phyloP scores from a whole-genome alignment of 2,329 filamentous ascomycete species.

The Teratosphaeriaceae sp. region DNA sequence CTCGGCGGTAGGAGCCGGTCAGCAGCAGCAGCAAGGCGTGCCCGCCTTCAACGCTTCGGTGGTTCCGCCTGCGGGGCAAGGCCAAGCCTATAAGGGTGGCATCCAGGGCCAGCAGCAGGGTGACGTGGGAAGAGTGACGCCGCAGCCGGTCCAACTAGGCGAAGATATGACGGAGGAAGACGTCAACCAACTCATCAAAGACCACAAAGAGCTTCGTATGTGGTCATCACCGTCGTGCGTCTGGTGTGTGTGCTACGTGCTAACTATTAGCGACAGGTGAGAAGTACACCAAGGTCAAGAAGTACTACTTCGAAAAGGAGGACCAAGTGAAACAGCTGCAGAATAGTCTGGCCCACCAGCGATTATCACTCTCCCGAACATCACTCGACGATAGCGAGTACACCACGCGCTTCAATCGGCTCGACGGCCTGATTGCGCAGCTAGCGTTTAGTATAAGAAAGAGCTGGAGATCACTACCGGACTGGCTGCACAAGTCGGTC shows the following conservation, averaged over 20 bases:
- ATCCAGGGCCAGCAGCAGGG: constrained; percentile 14
- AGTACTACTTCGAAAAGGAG: constrained; percentile 91
- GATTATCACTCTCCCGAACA: constrained; percentile 87
- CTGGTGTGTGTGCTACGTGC: not conserved
- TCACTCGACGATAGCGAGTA: constrained; percentile 96
- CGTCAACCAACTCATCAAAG: constrained; percentile 40
- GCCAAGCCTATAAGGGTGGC: constrained; percentile 33
- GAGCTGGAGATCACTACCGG: constrained; percentile 76
- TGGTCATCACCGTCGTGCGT: constrained; percentile 1
- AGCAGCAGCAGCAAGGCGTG: constrained; percentile 17
- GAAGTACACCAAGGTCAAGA: constrained; percentile 98
- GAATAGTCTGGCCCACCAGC: constrained; percentile 94
- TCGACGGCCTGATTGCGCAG: constrained; percentile 92
- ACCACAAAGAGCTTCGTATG: constrained; percentile 46
- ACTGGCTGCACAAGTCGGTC: constrained; percentile 72
- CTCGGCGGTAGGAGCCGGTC: constrained; percentile 16
- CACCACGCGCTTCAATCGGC: constrained; percentile 74
- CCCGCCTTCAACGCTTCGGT: constrained; percentile 40
- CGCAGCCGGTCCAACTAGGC: constrained; percentile 35
- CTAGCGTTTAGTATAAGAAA: constrained; percentile 94
- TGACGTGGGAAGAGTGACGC: constrained; percentile 32
- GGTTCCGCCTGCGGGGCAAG: constrained; percentile 39
- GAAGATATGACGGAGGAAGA: constrained; percentile 44
- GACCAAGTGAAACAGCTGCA: constrained; percentile 89
- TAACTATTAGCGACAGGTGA: constrained; percentile 50